Evolutionary conservation across 73 alveolate species (phyloP), one percentile per base, ranked within the genome.

Genomic region (Paramecium sexaurelia): DNA sequence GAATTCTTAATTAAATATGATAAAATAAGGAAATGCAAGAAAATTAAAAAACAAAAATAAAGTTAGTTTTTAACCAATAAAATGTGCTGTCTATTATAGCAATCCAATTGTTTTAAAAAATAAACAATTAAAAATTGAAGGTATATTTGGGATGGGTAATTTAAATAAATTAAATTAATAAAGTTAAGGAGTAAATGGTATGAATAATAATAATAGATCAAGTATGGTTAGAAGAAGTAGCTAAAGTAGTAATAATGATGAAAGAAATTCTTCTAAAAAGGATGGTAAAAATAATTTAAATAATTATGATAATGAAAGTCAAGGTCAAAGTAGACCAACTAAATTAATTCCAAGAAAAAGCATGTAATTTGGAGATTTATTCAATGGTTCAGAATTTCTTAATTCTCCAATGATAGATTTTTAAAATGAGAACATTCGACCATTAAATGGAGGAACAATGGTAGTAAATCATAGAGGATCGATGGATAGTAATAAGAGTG

Each of bases 61-160:
- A 6, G 86, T 71, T 11, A 71, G 56, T 71, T 71, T 71, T 71
- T 33, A 71, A 37, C 86, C 86, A 71, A 71, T 71, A 2, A 71
- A 37, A 71, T 35, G 27, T 13, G 86, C 86, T 11, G 66, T 71
- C 0, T 71, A 71, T 36, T 71, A 33, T 71, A 71, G 86, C 35
- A 71, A 71, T 71, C 86, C 86, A n/a, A 37, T 71, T 13, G 17
- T 15, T 11, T 19, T 71, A 6, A 71, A 71, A 20, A 61, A 61
- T 29, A 71, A 71, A 19, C 11, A 35, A 71, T 27, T 71, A 19
- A 71, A 35, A 36, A 35, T 71, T 35, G 55, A 71, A 36, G 86
- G 86, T 11, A 71, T 71, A 11, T 71, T 13, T 36, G 86, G 86
- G 5, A 71, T 71, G 86, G 86, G 86, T 35, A 71, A 71, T 71